Evolutionary conservation across 2,329 filamentous ascomycete species (phyloP), one percentile per base, ranked within the genome.

Genomic region (Camillea tinctor): DNA sequence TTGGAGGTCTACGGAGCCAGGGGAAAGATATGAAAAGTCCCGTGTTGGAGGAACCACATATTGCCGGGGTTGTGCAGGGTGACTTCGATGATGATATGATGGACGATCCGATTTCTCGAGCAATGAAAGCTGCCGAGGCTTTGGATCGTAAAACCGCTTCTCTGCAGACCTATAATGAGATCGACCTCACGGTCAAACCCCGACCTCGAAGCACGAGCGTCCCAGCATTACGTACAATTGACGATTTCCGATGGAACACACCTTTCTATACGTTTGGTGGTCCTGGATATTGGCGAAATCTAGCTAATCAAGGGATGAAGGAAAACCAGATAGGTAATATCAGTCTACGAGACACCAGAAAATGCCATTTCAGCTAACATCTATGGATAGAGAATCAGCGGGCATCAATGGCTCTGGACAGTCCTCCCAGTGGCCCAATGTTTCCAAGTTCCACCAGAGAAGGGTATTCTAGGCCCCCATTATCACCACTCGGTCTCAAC

Each of bases 81-180:
- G 17, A 44, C 24, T 52, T 56, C 44, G 67, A 52, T 50, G 63
- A 61, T 5, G 58, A 56, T 8, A 53, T 59, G 15, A 61, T 64
- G n/a, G 73, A 78, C 49, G 83, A 86, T 65, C 82, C 83, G 51
- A 81, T 79, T 59, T 79, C 77, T 21, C 77, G 75, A 65, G 84
- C 84, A 40, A 87, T 87, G 83, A 77, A 81, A 66, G 84, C 83
- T 17, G 85, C 84, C 7, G 84, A 87, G 58, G 81, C 80, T 2
- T 76, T 88, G 44, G 82, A 88, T 66, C 77, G 77, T 57, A 75
- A 84, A 63, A 87, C 84, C 0, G 83, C 80, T 53, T 80, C 74
- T 21, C 71, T 87, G n/a, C 83, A 87, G 62, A 76, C 77, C 0
- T 75, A 68, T 53, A 76, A 77, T 57, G 78, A 82, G 50, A 70